Base-by-base conservation (phyloP, 2,329 filamentous ascomycete genomes). In the Aspergillus candidus region DNA sequence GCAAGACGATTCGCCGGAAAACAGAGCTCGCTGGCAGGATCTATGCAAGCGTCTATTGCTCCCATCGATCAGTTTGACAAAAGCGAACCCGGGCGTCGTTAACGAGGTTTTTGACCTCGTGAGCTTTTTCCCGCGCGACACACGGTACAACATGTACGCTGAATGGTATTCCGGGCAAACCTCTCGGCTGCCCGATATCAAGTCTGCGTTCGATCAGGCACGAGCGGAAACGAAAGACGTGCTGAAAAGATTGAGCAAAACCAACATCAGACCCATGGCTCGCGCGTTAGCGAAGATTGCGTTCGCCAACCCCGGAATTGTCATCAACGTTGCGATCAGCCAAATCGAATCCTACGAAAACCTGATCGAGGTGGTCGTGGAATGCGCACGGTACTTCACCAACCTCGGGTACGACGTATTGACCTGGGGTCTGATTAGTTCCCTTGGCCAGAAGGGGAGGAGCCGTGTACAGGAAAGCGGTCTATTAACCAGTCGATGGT, bases 321-420 rank as follows among this genome's bases (percentile, higher is more conserved):
- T 97, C 17, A 95, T 96, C 71, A 83, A 83, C 57, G 86, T 91
- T 44, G 88, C 90, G 6, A 80, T 98, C 46, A 83, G 83, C 50
- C 90, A 96, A 65, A 88, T 96, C 47, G 90, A 98, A 66, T 84
- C 86, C 0, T 98, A 98, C 63, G 86, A 86, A 61, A 98, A 97
- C 61, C 77, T 98, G 48, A 95, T 95, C 44, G 88, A 95, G 49
- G 88, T 88, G 4, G 88, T 98, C 49, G 90, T 97, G 11, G 89
- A 96, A 62, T 96, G 90, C 59, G 89, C 88, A 32, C 84, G 88
- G 57, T 96, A 96, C 63, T 96, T 97, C 56, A 95, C 91, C 1
- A 83, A 87, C 43, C 72, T 98, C 32, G 91, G 88, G 0, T 95
- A 95, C 62, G 93, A 98, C 65, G 87, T 95, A 29, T 74, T 98